These are phyloP conservation scores for Lactarius sanguifluus DNA, from an alignment of 768 basidiomycete genomes.

Conservation along the genomic window DNA sequence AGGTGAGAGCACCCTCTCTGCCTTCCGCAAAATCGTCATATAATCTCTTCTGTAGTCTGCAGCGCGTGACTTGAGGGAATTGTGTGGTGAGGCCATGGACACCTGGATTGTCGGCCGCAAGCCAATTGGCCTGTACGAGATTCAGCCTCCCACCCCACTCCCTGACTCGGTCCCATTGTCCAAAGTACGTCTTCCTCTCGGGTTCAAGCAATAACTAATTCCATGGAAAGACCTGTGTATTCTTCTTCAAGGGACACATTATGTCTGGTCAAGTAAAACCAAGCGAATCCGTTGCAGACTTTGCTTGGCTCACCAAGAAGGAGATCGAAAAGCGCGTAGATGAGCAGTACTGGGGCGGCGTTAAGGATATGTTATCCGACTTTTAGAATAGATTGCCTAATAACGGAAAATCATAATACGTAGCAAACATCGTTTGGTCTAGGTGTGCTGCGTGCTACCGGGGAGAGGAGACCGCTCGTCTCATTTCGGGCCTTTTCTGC, in stretches of 20 bases:
- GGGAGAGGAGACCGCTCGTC: slow-evolving; percentile 53
- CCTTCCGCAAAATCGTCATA: not conserved
- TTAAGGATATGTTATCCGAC: slow-evolving; percentile 83
- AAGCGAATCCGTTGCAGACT: slow-evolving; percentile 58
- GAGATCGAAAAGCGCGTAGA: slow-evolving; percentile 78
- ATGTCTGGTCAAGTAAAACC: slow-evolving; percentile 81
- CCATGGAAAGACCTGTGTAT: slow-evolving; percentile 58
- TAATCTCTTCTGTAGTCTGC: slow-evolving; percentile 57
- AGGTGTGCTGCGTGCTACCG: slow-evolving; percentile 23
- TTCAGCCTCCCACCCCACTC: slow-evolving; percentile 34
- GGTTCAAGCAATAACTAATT: not conserved
- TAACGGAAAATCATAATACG: slow-evolving; percentile 15
- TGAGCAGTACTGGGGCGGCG: slow-evolving; percentile 67
- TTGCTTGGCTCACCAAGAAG: slow-evolving; percentile 93
- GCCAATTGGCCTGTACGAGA: slow-evolving; percentile 79
- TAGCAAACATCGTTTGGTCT: not conserved
- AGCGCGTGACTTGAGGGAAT: slow-evolving; percentile 60
- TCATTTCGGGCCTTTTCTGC: slow-evolving; percentile 59
- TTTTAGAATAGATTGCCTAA: slow-evolving; percentile 33
- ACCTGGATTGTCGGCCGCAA: slow-evolving; percentile 91
- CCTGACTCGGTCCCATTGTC: slow-evolving; percentile 24
- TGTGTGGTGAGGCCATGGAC: slow-evolving; percentile 85
- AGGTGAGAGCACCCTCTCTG: slow-evolving; percentile 46
- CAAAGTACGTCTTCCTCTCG: slow-evolving; percentile 24
- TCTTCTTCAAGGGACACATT: slow-evolving; percentile 94